Conservation (phyloP, 83 land plant genomes). For the Isoetes engelmannii region DNA sequence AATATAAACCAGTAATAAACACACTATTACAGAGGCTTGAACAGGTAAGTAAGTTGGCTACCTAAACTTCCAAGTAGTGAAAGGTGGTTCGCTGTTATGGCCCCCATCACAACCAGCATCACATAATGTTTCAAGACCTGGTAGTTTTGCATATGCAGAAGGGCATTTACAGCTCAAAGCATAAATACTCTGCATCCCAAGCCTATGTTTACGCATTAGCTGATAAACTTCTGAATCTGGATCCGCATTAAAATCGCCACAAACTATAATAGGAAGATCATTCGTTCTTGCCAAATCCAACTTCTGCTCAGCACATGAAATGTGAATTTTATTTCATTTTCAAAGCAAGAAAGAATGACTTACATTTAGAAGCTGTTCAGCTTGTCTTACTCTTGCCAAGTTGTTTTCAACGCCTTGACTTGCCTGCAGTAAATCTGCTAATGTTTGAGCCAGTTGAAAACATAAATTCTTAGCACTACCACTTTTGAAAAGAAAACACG, state of each 20-base stretch:
- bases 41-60: neutral
- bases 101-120: slow-evolving; percentile 11
- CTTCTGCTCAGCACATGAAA: neutral
- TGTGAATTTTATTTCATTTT: no score
- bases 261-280: slow-evolving; percentile 11
- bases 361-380: no score
- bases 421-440: no score
- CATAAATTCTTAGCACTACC: no score
- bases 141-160: neutral
- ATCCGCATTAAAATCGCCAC: slow-evolving; percentile 20
- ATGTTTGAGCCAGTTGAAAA: no score
- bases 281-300: neutral
- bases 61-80: slow-evolving; percentile 19
- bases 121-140: neutral
- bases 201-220: slow-evolving; percentile 1
- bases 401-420: no score
- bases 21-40: neutral
- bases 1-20: neutral
- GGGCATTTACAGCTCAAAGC: neutral
- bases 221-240: slow-evolving; percentile 11
- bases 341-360: no score
- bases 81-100: slow-evolving; percentile 6
- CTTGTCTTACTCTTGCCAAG: no score
- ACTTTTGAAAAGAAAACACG: neutral
- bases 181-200: slow-evolving; percentile 12